Percentiles rank a stretch among this genome's conserved stretches.
Conservation (phyloP, 768 basidiomycete genomes). For the Calocybe gangraenosa region DNA sequence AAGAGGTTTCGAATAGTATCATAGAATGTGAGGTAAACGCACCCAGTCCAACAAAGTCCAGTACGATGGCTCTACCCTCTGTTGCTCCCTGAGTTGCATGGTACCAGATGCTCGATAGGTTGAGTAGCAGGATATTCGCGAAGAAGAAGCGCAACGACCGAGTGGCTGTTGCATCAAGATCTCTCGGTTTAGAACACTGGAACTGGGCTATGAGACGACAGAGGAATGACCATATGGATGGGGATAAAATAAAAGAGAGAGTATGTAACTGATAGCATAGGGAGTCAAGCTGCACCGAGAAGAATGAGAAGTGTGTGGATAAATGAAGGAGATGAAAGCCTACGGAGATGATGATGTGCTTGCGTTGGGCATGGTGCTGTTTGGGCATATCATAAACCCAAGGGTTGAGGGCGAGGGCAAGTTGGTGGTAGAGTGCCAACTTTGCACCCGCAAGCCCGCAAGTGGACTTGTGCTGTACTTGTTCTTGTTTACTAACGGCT, state of each 20-base stretch:
- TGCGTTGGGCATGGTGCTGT: constrained; percentile 62
- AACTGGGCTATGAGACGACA: constrained; percentile 58
- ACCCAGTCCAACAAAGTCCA: constrained; percentile 82
- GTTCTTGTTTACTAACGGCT: constrained; percentile 11
- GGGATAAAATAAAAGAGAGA: constrained; percentile 75
- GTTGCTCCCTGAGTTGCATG: constrained; percentile 51
- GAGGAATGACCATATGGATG: constrained; percentile 53
- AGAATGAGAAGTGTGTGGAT: constrained; percentile 2
- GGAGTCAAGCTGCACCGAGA: constrained; percentile 52
- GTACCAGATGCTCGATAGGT: constrained; percentile 55
- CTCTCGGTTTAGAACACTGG: constrained; percentile 63
- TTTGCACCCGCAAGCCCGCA: no score
- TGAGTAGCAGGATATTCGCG: constrained; percentile 52
- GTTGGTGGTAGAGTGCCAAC: no score
- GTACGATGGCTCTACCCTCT: constrained; percentile 59
- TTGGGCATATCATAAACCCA: constrained; percentile 50
- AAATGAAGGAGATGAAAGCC: constrained; percentile 20
- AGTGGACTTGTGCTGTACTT: constrained; percentile 7
- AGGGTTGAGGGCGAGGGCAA: no score
- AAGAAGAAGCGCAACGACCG: constrained; percentile 70
- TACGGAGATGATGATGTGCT: constrained; percentile 68
- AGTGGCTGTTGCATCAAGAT: constrained; percentile 47
- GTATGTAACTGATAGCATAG: constrained; percentile 71
- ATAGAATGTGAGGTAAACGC: constrained; percentile 20
- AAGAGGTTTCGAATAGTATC: neutral